Percentiles rank a stretch among this genome's conserved stretches.
Evolutionary conservation across 345 rosid genomes (phyloP).

Genomic region (Hirschfeldia incana): DNA sequence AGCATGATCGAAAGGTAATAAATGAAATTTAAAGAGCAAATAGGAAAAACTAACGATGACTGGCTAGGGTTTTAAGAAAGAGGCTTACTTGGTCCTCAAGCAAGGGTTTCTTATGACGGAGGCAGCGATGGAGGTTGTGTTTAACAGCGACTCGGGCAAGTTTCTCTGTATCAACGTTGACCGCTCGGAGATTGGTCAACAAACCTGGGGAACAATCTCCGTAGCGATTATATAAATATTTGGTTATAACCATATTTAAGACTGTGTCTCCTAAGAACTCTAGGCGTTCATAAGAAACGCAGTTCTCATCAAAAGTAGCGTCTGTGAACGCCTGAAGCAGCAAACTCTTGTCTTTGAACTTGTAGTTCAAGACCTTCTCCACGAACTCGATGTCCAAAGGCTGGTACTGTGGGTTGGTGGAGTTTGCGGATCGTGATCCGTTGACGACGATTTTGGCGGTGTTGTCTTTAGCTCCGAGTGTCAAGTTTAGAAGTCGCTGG

Average conservation of each 20-base stretch:
- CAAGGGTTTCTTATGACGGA: slow-evolving; percentile 60
- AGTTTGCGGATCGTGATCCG: background rate
- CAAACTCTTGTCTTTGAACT: slow-evolving; percentile 46
- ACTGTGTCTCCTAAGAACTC: slow-evolving; percentile 61
- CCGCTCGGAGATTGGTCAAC: slow-evolving; percentile 66
- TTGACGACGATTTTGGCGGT: slow-evolving; percentile 5
- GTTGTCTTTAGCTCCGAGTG: background rate
- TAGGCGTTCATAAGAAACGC: slow-evolving; percentile 49
- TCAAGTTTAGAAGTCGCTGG: background rate
- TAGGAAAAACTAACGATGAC: background rate
- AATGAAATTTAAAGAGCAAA: background rate
- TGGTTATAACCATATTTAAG: slow-evolving; percentile 41
- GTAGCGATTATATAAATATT: slow-evolving; percentile 41
- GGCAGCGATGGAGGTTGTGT: slow-evolving; percentile 47
- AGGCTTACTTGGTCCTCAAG: slow-evolving; percentile 60
- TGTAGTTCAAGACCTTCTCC: slow-evolving; percentile 51
- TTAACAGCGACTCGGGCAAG: slow-evolving; percentile 62
- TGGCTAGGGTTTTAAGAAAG: background rate
- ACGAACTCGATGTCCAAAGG: slow-evolving; percentile 38
- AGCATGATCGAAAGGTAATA: background rate
- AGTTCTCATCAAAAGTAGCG: slow-evolving; percentile 22
- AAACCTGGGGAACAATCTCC: slow-evolving; percentile 49
- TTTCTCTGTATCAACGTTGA: slow-evolving; percentile 66
- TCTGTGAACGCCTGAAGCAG: slow-evolving; percentile 64
- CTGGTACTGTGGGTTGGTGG: background rate